Conservation (phyloP, 805 yeast genomes). For the Candida ortonii region DNA sequence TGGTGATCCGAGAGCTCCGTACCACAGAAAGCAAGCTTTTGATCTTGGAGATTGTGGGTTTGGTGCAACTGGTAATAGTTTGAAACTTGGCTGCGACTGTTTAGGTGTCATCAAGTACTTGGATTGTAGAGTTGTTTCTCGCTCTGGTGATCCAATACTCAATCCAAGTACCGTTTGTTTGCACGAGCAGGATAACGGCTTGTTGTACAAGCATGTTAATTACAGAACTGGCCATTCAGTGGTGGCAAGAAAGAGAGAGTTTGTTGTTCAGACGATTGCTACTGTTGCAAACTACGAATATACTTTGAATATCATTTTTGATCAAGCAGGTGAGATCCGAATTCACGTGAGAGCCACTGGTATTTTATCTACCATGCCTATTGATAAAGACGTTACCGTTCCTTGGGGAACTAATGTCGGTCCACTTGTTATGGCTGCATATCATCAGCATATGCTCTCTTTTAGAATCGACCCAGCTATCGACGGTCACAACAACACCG, state of each 20-base stretch:
- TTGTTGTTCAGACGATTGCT: constrained; percentile 75
- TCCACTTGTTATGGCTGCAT: constrained; percentile 79
- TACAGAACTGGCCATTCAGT: constrained; percentile 71
- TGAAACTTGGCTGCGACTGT: constrained; percentile 78
- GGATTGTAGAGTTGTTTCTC: constrained; percentile 55
- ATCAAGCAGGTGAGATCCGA: constrained; percentile 74
- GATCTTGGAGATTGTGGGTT: constrained; percentile 86
- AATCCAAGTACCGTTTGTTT: constrained; percentile 72
- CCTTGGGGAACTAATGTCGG: constrained; percentile 77
- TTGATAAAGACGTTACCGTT: constrained; percentile 62
- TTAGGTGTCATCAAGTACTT: constrained; percentile 74
- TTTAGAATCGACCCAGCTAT: constrained; percentile 80
- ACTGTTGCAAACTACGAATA: constrained; percentile 86
- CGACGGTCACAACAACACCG: constrained; percentile 78
- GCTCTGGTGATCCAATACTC: constrained; percentile 59
- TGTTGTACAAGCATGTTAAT: constrained; percentile 75
- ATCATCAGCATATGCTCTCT: constrained; percentile 78
- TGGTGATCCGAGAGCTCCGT: constrained; percentile 81
- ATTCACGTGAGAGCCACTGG: constrained; percentile 85
- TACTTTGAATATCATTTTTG: constrained; percentile 66
- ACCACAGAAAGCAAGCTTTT: constrained; percentile 82
- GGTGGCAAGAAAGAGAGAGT: constrained; percentile 74
- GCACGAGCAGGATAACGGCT: constrained; percentile 78
- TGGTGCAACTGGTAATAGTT: constrained; percentile 67
- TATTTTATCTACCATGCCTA: constrained; percentile 80